Conservation (phyloP, 78 protist species). For the Diacronema lutheri region DNA sequence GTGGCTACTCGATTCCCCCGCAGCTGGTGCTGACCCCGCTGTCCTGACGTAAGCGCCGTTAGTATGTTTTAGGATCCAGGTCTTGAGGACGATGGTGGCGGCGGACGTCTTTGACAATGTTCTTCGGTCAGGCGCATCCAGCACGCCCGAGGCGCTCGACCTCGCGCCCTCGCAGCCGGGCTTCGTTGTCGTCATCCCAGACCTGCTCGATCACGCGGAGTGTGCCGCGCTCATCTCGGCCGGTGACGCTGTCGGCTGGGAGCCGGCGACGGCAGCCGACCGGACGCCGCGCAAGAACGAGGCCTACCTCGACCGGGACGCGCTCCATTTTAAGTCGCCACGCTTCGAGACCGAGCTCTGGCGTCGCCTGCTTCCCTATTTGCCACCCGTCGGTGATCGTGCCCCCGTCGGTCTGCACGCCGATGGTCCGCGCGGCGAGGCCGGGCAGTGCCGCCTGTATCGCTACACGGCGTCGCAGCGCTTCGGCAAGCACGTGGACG, state of each 20-base stretch:
- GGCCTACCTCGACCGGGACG: conserved; percentile 1
- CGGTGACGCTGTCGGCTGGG: not conserved
- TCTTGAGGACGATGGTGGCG: no score
- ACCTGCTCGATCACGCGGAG: not conserved
- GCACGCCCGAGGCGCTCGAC: no score
- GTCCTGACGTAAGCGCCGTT: no score
- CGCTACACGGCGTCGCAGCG: not conserved
- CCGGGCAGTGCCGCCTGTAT: not conserved
- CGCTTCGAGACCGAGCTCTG: not conserved
- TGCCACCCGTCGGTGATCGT: conserved; percentile 2
- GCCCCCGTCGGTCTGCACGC: not conserved
- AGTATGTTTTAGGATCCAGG: no score
- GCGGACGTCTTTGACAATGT: no score
- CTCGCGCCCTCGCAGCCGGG: conserved; percentile 3
- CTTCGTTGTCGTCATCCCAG: not conserved
- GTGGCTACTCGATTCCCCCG: no score
- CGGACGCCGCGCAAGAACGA: not conserved
- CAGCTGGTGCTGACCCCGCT: no score
- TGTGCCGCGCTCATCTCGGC: not conserved
- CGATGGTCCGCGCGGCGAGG: not conserved
- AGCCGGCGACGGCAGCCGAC: not conserved
- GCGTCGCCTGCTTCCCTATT: not conserved
- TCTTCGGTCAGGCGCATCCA: no score
- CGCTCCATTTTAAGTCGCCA: not conserved
- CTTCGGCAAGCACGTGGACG: conserved; percentile 9